These are phyloP conservation scores for Cladophialophora yegresii DNA, from an alignment of 2,329 filamentous ascomycete species.

Conservation along the genomic window DNA sequence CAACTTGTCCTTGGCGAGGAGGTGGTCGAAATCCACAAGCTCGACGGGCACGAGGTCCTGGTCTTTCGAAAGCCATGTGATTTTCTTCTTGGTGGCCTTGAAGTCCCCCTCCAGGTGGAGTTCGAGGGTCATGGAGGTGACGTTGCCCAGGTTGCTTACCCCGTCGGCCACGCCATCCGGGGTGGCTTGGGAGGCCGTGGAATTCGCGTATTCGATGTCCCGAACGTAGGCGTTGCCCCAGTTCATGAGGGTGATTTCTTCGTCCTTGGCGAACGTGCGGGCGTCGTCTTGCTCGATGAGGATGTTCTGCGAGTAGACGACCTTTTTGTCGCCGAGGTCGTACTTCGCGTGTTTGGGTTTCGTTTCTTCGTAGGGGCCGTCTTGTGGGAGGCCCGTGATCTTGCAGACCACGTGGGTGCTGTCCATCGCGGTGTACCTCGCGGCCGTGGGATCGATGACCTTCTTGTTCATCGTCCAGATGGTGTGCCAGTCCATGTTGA, in stretches of 20 bases:
- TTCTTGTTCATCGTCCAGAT: slow-evolving; percentile 70
- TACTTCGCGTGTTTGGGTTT: slow-evolving; percentile 42
- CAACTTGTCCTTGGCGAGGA: slow-evolving; percentile 92
- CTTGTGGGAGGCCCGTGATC: slow-evolving; percentile 63
- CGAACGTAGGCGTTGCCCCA: slow-evolving; percentile 39
- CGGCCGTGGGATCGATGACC: slow-evolving; percentile 68
- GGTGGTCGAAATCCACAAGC: slow-evolving; percentile 91
- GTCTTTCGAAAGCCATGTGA: slow-evolving; percentile 79
- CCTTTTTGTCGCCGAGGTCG: slow-evolving; percentile 41
- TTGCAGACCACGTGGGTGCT: slow-evolving; percentile 38
- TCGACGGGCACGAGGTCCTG: slow-evolving; percentile 76
- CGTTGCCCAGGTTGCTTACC: slow-evolving; percentile 47
- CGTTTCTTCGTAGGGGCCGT: slow-evolving; percentile 43
- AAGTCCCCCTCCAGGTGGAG: slow-evolving; percentile 83
- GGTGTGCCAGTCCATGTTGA: slow-evolving; percentile 53
- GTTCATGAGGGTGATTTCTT: slow-evolving; percentile 44
- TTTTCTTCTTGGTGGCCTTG: slow-evolving; percentile 85
- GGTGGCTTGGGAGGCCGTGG: slow-evolving; percentile 29
- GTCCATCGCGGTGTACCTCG: slow-evolving; percentile 40
- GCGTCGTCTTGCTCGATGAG: slow-evolving; percentile 42
- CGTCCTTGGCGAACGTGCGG: slow-evolving; percentile 39
- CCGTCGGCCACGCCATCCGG: slow-evolving; percentile 32
- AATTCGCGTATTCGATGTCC: slow-evolving; percentile 32
- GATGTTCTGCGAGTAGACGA: slow-evolving; percentile 39
- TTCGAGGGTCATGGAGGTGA: slow-evolving; percentile 70